These are phyloP conservation scores for Cenococcum geophilum DNA, from an alignment of 495 filamentous ascomycete species.

Conservation along the genomic window DNA sequence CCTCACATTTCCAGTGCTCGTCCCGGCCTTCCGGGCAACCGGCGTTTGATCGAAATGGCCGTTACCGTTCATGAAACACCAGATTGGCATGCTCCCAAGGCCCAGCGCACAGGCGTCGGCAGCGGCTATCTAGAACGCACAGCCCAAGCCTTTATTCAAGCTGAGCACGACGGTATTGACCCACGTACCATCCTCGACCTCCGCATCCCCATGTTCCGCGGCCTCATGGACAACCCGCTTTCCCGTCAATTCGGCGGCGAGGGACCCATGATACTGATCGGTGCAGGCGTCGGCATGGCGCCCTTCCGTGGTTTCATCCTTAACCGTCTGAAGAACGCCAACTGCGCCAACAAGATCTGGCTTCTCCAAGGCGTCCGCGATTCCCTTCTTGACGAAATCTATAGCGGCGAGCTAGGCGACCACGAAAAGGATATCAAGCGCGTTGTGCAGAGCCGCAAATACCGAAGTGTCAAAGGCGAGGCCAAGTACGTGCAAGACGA, in stretches of 20 bases:
- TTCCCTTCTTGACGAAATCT: slow-evolving; percentile 86
- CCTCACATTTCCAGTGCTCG: slow-evolving; percentile 72
- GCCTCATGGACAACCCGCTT: slow-evolving; percentile 95
- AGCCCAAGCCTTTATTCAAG: slow-evolving; percentile 61
- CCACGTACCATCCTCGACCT: slow-evolving; percentile 47
- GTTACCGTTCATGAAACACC: slow-evolving; percentile 84
- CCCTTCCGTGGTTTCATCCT: slow-evolving; percentile 97
- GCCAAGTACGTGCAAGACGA: slow-evolving; percentile 44
- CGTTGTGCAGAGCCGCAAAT: slow-evolving; percentile 76
- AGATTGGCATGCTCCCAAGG: slow-evolving; percentile 58
- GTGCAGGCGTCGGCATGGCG: slow-evolving; percentile 92
- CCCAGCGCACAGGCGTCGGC: slow-evolving; percentile 40
- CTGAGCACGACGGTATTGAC: slow-evolving; percentile 48
- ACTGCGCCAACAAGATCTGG: slow-evolving; percentile 99
- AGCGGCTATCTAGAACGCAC: slow-evolving; percentile 78
- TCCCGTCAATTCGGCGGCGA: slow-evolving; percentile 83
- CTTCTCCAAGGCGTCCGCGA: slow-evolving; percentile 96
- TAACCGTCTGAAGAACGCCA: slow-evolving; percentile 87
- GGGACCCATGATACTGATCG: slow-evolving; percentile 95
- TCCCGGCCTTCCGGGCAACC: slow-evolving; percentile 58
- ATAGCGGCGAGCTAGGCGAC: slow-evolving; percentile 92
- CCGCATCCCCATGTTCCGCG: slow-evolving; percentile 92
- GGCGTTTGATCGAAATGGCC: slow-evolving; percentile 86
- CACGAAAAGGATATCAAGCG: slow-evolving; percentile 88
- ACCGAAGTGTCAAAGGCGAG: slow-evolving; percentile 18